Evolutionary conservation across 2,329 filamentous ascomycete species (phyloP), one percentile per base, ranked within the genome.

Genomic region (Fusarium euwallaceae): DNA sequence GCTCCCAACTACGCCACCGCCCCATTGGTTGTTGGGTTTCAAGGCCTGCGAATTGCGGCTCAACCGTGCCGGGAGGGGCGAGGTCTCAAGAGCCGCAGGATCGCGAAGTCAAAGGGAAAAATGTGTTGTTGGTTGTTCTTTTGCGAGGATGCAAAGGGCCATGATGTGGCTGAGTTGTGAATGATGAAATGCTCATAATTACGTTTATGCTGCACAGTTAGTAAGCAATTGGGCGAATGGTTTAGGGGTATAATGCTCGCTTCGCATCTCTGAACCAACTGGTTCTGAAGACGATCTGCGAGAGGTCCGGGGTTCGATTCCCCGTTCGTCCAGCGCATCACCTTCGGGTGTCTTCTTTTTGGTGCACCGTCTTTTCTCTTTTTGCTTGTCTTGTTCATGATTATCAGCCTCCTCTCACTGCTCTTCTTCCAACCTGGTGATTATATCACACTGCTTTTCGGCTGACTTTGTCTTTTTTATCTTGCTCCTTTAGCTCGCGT

Each of bases 211-310:
- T 6, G 51, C 17, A 4, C 6, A 55, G 29, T 55, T 55, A 55
- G 27, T 55, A 55, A 55, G 51, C 51, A 55, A 16, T 55, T 1
- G 51, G 51, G 51, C 51, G 51, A 12, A 55, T 55, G 51, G 51
- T 55, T 55, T 55, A 55, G 51, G 51, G 51, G 51, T 55, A 55
- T 55, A 55, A 55, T 55, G 51, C 51, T 55, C 51, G 51, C 51
- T 55, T 55, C 51, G 51, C 51, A 55, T 55, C 51, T 55, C 27
- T 20, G 51, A 55, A 34, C 11, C 29, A 20, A 14, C n/a, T 51
- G 27, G 51, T 55, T 55, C 29, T 20, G 27, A 32, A 55, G 51
- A 55, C 51, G 51, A 55, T 34, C 27, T 55, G 51, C 51, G 51
- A 55, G 51, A 55, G 51, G 51, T 55, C 51, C 51, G 51, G 51